phyloP scores from a whole-genome alignment of 345 rosid species.

The Trapa bicornis region DNA sequence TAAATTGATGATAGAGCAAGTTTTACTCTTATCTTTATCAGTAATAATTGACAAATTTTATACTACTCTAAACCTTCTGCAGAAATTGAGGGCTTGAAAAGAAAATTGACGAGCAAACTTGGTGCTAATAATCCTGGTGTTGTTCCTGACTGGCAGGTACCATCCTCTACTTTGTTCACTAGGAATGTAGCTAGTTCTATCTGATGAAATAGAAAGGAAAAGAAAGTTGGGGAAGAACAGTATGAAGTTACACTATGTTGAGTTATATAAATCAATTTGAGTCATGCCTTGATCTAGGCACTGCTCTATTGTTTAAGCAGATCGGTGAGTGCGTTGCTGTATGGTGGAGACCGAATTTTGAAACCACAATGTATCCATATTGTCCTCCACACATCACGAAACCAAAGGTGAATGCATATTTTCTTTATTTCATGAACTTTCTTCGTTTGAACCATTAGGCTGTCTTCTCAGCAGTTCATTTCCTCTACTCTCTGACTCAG shows the following conservation, averaged over 20 bases:
- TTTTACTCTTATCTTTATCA: not conserved
- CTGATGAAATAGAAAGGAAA: not conserved
- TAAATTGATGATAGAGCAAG: not conserved
- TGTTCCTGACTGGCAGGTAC: slow-evolving; percentile 95
- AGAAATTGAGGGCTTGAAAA: slow-evolving; percentile 89
- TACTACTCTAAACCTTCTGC: slow-evolving; percentile 4
- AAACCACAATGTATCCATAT: slow-evolving; percentile 91
- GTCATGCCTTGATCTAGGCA: not conserved
- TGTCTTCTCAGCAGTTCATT: not conserved
- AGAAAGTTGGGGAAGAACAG: not conserved
- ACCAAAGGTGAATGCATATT: slow-evolving; percentile 50
- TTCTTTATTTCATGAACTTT: not conserved
- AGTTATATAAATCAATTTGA: not conserved
- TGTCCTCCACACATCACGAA: slow-evolving; percentile 93
- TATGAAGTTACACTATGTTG: not conserved
- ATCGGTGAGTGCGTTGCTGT: slow-evolving; percentile 91
- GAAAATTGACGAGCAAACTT: slow-evolving; percentile 92
- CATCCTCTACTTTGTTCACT: slow-evolving; percentile 2
- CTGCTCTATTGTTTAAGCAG: slow-evolving; percentile 20
- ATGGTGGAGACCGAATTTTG: slow-evolving; percentile 99
- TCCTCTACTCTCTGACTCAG: slow-evolving; percentile 23
- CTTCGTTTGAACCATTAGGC: not conserved
- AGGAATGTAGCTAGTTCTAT: not conserved
- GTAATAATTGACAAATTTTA: not conserved
- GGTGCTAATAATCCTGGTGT: slow-evolving; percentile 85